Evolutionary conservation across 2,329 filamentous ascomycete genomes (phyloP).

Genomic region (Verticillium longisporum): DNA sequence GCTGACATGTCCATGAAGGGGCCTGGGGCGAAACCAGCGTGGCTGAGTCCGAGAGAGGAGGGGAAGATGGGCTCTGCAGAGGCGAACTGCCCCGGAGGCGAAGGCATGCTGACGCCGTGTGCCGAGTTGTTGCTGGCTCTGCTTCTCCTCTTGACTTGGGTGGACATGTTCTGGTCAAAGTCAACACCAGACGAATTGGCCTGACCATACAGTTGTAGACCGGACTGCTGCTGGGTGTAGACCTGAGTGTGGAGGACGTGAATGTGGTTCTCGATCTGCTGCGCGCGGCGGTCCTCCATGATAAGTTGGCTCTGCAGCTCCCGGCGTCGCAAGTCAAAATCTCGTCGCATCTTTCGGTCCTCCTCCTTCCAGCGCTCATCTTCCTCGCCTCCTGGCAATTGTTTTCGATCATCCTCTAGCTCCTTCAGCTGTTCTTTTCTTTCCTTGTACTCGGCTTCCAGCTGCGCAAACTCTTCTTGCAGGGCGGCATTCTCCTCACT

Average conservation of each 20-base stretch:
- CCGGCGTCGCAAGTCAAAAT: constrained; percentile 48
- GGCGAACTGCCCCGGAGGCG: constrained; percentile 18
- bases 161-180: constrained; percentile 33
- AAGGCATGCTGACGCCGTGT: constrained; percentile 17
- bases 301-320: constrained; percentile 44
- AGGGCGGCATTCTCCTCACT: constrained; percentile 50
- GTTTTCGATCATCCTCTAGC: constrained; percentile 64
- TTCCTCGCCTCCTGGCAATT: constrained; percentile 53
- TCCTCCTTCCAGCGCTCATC: constrained; percentile 50
- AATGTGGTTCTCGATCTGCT: constrained; percentile 38
- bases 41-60: constrained; percentile 40
- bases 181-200: constrained; percentile 37
- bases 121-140: constrained; percentile 39
- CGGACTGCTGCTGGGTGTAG: constrained; percentile 32
- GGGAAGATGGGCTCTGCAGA: constrained; percentile 20
- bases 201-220: constrained; percentile 37
- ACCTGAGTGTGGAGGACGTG: constrained; percentile 40
- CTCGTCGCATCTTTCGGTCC: constrained; percentile 43
- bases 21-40: constrained; percentile 43
- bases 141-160: constrained; percentile 40
- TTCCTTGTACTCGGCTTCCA: constrained; percentile 69
- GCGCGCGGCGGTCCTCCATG: constrained; percentile 38
- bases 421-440: constrained; percentile 55
- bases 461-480: constrained; percentile 55
- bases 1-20: constrained; percentile 44